A percentile compares a stretch with the other conserved stretches of the same genome.
Conservation (phyloP, 352 stramenopile species). For the Phytophthora vignae region DNA sequence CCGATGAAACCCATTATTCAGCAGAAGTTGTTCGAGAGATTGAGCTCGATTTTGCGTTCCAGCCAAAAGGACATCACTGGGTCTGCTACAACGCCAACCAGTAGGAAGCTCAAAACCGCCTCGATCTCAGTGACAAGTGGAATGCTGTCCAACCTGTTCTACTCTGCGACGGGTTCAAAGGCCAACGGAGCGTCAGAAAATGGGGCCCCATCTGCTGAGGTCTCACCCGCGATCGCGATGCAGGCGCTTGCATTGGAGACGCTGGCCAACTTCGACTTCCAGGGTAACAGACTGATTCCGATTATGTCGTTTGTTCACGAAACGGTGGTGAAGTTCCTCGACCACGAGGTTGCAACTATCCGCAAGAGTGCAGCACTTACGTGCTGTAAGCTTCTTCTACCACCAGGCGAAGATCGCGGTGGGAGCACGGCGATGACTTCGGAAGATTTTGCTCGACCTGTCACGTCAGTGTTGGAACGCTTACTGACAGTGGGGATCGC, state of each 20-base stretch:
- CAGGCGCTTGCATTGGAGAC: constrained; percentile 87
- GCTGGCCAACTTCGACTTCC: constrained; percentile 88
- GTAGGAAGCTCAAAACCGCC: constrained; percentile 74
- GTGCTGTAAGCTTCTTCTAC: constrained; percentile 86
- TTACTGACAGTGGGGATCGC: constrained; percentile 88
- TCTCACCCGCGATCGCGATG: constrained; percentile 74
- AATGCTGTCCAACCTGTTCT: constrained; percentile 78
- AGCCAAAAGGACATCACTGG: constrained; percentile 56
- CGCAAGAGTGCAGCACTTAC: constrained; percentile 89
- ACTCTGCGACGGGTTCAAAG: constrained; percentile 56
- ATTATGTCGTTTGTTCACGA: constrained; percentile 92
- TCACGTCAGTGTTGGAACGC: constrained; percentile 81
- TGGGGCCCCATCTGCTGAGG: constrained; percentile 43
- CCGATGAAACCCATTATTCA: constrained; percentile 81
- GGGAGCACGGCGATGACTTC: constrained; percentile 54
- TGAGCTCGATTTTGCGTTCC: constrained; percentile 75
- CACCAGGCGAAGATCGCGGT: constrained; percentile 67
- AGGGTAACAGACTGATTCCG: constrained; percentile 84
- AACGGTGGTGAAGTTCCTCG: constrained; percentile 88
- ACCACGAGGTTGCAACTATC: constrained; percentile 86
- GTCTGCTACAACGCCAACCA: constrained; percentile 62
- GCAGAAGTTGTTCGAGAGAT: constrained; percentile 85
- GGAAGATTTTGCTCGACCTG: constrained; percentile 75
- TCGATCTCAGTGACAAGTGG: constrained; percentile 79
- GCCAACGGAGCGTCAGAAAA: constrained; percentile 54